Evolutionary conservation across 768 basidiomycete genomes (phyloP), one percentile per base, ranked within the genome.

Genomic region (Botryobasidium botryosum): DNA sequence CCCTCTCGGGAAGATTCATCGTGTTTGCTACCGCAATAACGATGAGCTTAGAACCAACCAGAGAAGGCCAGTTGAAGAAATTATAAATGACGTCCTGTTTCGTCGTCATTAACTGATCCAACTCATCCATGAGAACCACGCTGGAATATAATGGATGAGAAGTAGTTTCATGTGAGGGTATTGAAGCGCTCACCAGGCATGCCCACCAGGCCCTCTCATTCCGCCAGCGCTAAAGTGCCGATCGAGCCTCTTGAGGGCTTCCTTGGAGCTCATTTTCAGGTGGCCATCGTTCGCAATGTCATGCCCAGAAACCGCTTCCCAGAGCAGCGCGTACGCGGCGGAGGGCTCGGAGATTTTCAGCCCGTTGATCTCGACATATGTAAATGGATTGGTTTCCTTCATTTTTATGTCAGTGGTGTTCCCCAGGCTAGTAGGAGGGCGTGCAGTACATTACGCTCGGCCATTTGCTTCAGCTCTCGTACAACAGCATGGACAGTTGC

Each of bases 61-160:
- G 66, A 3, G 90, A 92, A 2, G 94, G 94, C 92, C 94, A 99
- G 58, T 99, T 97, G 70, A 97, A 97, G 63, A 99, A 97, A 56
- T 96, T 96, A 63, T 99, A 99, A 18, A 99, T 83, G 7, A 99
- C 92, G 47, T 99, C 92, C 59, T 99, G 92, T 58, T 94, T 94
- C 15, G 81, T 68, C 1, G 92, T 97, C 53, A 97, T 76, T 24
- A 99, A 70, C 59, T 97, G 94, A 61, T 99, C 94, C 4, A 99
- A 70, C 62, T 99, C 94, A 59, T 99, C 92, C 86, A 99, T 97
- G 13, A 99, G 67, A 4, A 97, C 90, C 4, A 97, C 82, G 46
- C 90, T 96, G 51, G 5, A 31, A 28, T 33, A 21, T 24, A 28
- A 45, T 49, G 15, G 51, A 33, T 2, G 13, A 42, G 35, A 27